Conservation (phyloP, 305 asterid genomes). For the Euphrasia arctica region DNA sequence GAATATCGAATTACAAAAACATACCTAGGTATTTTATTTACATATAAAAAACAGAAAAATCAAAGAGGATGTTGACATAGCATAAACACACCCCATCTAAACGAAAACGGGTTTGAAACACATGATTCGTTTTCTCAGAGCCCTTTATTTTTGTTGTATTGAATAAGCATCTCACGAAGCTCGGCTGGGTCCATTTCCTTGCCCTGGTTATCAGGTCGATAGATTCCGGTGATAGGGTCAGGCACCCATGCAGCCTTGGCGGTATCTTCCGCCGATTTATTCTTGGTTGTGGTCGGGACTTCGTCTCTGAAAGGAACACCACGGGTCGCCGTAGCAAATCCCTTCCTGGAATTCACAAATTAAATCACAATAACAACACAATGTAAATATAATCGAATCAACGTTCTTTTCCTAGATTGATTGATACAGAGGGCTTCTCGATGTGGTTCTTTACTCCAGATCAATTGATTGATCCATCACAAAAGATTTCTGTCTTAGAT, state of each 20-base stretch:
- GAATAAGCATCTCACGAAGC: constrained; percentile 45
- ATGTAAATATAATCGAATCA: too few relatives aligned
- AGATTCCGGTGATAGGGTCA: constrained; percentile 66
- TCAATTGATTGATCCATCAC: too few relatives aligned
- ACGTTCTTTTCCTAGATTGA: too few relatives aligned
- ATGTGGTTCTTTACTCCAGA: too few relatives aligned
- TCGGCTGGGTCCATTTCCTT: constrained; percentile 58
- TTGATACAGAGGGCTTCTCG: too few relatives aligned
- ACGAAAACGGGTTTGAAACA: too few relatives aligned
- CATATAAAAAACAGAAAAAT: too few relatives aligned
- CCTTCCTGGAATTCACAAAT: constrained; percentile 30
- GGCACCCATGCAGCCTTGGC: constrained; percentile 60
- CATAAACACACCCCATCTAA: background rate
- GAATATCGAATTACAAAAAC: too few relatives aligned
- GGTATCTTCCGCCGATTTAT: constrained; percentile 45
- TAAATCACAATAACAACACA: too few relatives aligned
- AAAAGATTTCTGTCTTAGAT: too few relatives aligned
- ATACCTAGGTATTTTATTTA: too few relatives aligned
- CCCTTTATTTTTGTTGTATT: constrained; percentile 30
- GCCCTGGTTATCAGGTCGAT: constrained; percentile 49
- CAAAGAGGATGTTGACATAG: too few relatives aligned
- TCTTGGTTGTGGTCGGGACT: constrained; percentile 44
- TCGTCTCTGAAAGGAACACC: constrained; percentile 30
- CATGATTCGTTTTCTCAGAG: constrained; percentile 1
- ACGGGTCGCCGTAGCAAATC: constrained; percentile 49